Conservation (phyloP, 352 stramenopile genomes). For the Phytophthora syringae region DNA sequence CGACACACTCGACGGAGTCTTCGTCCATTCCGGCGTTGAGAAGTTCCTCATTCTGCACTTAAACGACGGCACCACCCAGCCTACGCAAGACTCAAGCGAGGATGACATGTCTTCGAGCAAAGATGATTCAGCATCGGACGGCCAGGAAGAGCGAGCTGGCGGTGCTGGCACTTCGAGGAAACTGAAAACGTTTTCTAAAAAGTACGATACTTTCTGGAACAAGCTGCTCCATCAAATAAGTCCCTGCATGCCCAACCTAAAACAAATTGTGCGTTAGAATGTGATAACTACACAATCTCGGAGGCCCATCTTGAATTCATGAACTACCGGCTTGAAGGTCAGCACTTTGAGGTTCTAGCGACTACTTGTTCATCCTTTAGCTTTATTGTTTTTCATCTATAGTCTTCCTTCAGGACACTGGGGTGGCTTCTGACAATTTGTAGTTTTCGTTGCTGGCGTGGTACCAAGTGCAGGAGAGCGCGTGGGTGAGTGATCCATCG, state of each 20-base stretch:
- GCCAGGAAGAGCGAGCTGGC: slow-evolving; percentile 1
- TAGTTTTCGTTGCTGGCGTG: slow-evolving; percentile 26
- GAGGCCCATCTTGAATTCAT: too few relatives aligned
- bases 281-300: too few relatives aligned
- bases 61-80: not conserved
- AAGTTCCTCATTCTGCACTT: slow-evolving; percentile 7
- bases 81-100: not conserved
- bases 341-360: too few relatives aligned
- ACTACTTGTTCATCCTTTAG: too few relatives aligned
- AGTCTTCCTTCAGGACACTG: too few relatives aligned
- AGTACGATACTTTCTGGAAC: slow-evolving; percentile 3
- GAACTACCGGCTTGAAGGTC: too few relatives aligned
- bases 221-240: too few relatives aligned
- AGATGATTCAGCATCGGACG: not conserved
- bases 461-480: slow-evolving; percentile 26
- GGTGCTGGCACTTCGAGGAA: not conserved
- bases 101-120: not conserved
- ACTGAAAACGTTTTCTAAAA: not conserved
- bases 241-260: too few relatives aligned
- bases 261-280: too few relatives aligned
- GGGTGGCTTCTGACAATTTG: slow-evolving; percentile 19
- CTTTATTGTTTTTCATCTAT: too few relatives aligned
- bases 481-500: slow-evolving; percentile 4
- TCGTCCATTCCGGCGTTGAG: not conserved
- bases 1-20: not conserved